phyloP scores from a whole-genome alignment of 257 asterid species.

The Euphrasia confusa region DNA sequence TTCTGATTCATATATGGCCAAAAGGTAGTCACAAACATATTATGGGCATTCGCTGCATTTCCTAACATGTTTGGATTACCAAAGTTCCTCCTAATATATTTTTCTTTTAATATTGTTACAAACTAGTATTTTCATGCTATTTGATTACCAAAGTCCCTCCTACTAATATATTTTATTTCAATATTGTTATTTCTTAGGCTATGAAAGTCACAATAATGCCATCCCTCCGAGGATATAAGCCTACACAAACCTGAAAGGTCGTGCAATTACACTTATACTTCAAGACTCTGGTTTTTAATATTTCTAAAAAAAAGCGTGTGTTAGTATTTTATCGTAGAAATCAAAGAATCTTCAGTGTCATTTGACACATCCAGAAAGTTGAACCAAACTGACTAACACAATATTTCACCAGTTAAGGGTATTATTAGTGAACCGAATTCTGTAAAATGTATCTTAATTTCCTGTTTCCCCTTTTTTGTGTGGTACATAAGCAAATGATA shows the following conservation, averaged over 20 bases:
- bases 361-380: not conserved
- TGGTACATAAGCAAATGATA: not conserved
- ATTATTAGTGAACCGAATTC: not conserved
- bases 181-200: no score
- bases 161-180: no score
- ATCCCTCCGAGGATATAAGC: no score
- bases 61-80: not conserved
- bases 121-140: no score
- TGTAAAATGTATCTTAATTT: not conserved
- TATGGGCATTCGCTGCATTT: not conserved
- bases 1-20: not conserved
- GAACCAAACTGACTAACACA: not conserved
- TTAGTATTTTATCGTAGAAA: not conserved
- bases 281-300: not conserved
- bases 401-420: not conserved
- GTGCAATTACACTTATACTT: slow-evolving; percentile 7
- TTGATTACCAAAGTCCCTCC: no score
- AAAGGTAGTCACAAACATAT: not conserved
- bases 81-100: no score
- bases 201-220: no score
- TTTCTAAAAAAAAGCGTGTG: not conserved
- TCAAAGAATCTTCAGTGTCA: not conserved
- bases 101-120: no score
- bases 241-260: slow-evolving; percentile 2
- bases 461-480: not conserved